Evolutionary conservation across 202 grass and related monocot species (phyloP).

Genomic region (Alloteropsis angusta): DNA sequence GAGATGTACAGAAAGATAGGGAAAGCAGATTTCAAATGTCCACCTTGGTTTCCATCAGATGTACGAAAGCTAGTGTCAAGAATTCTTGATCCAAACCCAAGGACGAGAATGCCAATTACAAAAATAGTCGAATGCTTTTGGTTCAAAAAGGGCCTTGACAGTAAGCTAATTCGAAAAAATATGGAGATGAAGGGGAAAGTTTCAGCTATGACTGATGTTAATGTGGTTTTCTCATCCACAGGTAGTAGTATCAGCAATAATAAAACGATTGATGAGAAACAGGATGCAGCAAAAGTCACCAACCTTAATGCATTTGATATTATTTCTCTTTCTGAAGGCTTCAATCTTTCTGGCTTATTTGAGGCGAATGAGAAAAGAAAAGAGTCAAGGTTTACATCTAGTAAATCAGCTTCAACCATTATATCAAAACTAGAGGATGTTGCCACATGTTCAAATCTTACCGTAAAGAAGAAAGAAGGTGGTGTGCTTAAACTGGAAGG

Average conservation of each 20-base stretch:
- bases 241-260: background rate
- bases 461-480: conserved; percentile 72
- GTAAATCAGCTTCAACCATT: conserved; percentile 50
- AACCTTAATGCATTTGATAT: conserved; percentile 91
- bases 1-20: conserved; percentile 89
- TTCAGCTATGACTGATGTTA: conserved; percentile 27
- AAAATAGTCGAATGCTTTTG: conserved; percentile 78
- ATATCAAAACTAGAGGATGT: conserved; percentile 72
- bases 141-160: conserved; percentile 73
- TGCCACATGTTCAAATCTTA: conserved; percentile 48
- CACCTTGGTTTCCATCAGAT: conserved; percentile 59
- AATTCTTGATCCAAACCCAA: conserved; percentile 80
- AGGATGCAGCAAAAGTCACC: conserved; percentile 35
- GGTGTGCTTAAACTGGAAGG: conserved; percentile 71
- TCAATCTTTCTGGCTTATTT: conserved; percentile 67
- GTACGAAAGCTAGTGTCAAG: conserved; percentile 49
- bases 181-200: conserved; percentile 10
- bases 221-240: conserved; percentile 27
- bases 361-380: conserved; percentile 45
- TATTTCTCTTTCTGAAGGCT: conserved; percentile 75
- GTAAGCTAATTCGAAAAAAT: conserved; percentile 25
- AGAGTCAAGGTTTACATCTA: conserved; percentile 68
- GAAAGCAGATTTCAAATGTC: conserved; percentile 72
- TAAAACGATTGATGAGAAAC: conserved; percentile 7
- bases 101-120: conserved; percentile 58